Evolutionary conservation across 805 yeast genomes (phyloP), one percentile per base, ranked within the genome.

Genomic region (Ogataea nitratoaversa): DNA sequence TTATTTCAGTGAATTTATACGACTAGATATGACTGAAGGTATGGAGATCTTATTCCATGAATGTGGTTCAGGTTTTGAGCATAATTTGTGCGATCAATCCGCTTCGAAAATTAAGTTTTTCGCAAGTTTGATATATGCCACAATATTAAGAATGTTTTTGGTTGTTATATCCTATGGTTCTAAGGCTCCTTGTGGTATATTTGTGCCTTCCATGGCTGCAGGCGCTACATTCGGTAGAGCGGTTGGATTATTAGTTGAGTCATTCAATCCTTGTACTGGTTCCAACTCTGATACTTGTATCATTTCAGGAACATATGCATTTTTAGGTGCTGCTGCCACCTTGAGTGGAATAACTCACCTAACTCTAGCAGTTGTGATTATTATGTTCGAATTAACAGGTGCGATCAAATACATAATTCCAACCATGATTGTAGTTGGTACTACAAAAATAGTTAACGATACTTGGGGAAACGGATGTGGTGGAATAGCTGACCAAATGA

Each of bases 401-500:
- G 99, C 99, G 1, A 68, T 90, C 40, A 77, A 84, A 36, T 93
- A 87, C 57, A 85, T 93, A 44, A 74, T 95, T 11, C 99, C 99
- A 2, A 86, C 95, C 0, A 93, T 93, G 99, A 84, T 93, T 38
- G 95, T 88, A 0, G 95, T 93, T 2, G 91, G 95, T 1, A 76
- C 82, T 8, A 90, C 98, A 2, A 86, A 86, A 53, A 65, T 79
- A 28, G 79, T 93, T n/a, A 77, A 79, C 49, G 93, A 85, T 43
- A 70, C 66, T 40, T 81, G 83, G 69, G 95, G 95, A 2, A 68
- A 74, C 19, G 78, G 79, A 0, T 47, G 47, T 36, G 86, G 84
- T 11, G 99, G 98, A 1, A 91, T 93, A 44, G 96, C 99, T 0
- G 99, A 93, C 57, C 95, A 88, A 61, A 90, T 90, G 86, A 89